phyloP scores from a whole-genome alignment of 495 filamentous ascomycete species.

The Hypoxylon fragiforme region DNA sequence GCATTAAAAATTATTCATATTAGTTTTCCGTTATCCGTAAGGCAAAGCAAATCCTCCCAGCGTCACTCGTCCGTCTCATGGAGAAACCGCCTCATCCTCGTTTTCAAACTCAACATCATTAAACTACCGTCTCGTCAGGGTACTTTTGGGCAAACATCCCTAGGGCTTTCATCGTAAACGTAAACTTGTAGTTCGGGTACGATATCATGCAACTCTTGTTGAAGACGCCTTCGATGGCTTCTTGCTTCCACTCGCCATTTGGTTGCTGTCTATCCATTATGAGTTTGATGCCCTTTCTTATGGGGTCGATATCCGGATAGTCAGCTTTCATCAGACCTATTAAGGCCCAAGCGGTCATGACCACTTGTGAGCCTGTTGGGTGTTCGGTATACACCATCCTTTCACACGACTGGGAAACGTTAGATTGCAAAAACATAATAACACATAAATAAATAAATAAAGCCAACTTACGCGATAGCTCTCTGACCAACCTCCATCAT shows the following conservation, averaged over 20 bases:
- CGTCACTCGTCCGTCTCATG: no score
- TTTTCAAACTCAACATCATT: constrained; percentile 4
- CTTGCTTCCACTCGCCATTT: constrained; percentile 94
- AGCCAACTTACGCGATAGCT: constrained; percentile 75
- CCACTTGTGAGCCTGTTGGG: constrained; percentile 71
- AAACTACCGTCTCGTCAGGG: constrained; percentile 62
- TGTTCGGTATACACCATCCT: constrained; percentile 55
- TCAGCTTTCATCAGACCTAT: constrained; percentile 83
- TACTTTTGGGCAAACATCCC: constrained; percentile 82
- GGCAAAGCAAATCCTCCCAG: no score
- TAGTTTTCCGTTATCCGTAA: no score
- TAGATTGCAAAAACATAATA: constrained; percentile 9
- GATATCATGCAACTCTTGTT: constrained; percentile 99
- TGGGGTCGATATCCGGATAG: constrained; percentile 73
- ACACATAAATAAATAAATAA: background rate
- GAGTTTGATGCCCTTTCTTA: constrained; percentile 75
- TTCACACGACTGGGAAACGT: constrained; percentile 54
- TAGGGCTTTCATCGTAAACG: constrained; percentile 90
- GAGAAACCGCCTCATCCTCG: no score
- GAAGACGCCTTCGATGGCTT: constrained; percentile 96
- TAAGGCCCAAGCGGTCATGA: constrained; percentile 89
- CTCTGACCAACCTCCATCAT: constrained; percentile 96
- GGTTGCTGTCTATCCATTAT: constrained; percentile 81
- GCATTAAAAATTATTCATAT: constrained; percentile 19
- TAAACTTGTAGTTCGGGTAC: constrained; percentile 99